Evolutionary conservation across 1,139 yeast genomes (phyloP), one percentile per base, ranked within the genome.

Genomic region (Eremothecium coryli): DNA sequence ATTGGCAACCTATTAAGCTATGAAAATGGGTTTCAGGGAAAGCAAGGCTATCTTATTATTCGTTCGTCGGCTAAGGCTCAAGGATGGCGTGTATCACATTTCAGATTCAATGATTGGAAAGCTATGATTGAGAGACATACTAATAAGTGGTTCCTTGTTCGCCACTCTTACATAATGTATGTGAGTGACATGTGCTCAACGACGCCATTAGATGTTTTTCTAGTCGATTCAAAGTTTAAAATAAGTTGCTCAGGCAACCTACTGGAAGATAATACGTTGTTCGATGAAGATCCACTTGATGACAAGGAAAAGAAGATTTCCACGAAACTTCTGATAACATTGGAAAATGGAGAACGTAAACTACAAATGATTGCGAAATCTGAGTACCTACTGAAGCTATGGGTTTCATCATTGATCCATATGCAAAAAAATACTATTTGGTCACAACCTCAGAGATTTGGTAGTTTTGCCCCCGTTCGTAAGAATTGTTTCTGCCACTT

Each of bases 1-100:
- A 72, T 90, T 47, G 84, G 94, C 8, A 75, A 93, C 15, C 65
- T 88, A 31, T 64, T 90, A 29, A 80, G 93, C 36, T 80, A 85
- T 44, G 97, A 90, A 55, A 73, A 75, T 16, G 82, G 86, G 0
- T 81, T 68, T 50, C 76, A 73, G 38, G 95, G 98, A 2, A 90
- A 88, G 49, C 96, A 90, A 59, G 98, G 98, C 4, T 72, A 75
- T 35, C 61, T 90, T 38, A 75, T 82, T 41, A 71, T 86, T 29
- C 75, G 88, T 14, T 80, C 95, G 1, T 73, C 86, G 1, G 90
- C 97, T 0, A 75, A 74, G 41, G 69, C 86, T 1, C 94, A 84
- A 56, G 97, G 97, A 2, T 90, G 98, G 98, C 69, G 95, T 50
- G 95, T 88, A 10, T 84, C 93, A 4, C 96, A 88, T 54, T 76